phyloP scores from a whole-genome alignment of 352 stramenopile genomes.

The Phytophthora ohioensis region DNA sequence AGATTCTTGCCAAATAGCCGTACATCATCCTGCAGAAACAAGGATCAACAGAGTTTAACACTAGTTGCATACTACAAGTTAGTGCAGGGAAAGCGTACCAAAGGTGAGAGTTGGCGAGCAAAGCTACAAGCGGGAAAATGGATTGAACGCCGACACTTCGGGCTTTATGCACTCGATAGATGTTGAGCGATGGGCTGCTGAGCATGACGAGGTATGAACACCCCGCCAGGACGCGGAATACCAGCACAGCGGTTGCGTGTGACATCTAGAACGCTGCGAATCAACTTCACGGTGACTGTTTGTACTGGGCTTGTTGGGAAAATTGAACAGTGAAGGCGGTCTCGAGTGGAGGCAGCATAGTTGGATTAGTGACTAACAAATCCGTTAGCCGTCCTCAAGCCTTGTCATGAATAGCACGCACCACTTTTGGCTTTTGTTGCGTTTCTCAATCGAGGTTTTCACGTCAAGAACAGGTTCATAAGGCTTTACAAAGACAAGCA shows the following conservation, averaged over 20 bases:
- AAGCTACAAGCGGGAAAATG: constrained; percentile 44
- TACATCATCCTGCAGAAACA: constrained; percentile 48
- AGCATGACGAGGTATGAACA: constrained; percentile 42
- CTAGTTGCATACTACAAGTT: neutral
- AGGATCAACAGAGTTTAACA: neutral
- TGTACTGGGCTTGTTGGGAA: neutral
- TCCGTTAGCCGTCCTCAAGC: constrained; percentile 21
- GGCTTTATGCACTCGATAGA: constrained; percentile 40
- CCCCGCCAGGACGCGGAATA: constrained; percentile 38
- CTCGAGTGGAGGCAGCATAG: neutral
- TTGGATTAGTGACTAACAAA: constrained; percentile 1
- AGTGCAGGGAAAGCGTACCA: constrained; percentile 27
- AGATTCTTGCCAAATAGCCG: constrained; percentile 43
- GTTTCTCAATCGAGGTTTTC: neutral
- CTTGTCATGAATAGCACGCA: constrained; percentile 14
- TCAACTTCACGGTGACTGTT: neutral
- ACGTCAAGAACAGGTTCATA: neutral
- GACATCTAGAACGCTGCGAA: constrained; percentile 22
- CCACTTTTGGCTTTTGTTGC: neutral
- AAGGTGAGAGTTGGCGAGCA: constrained; percentile 47
- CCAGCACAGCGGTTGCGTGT: constrained; percentile 28
- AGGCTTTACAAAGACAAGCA: constrained; percentile 8
- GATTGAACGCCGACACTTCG: constrained; percentile 40
- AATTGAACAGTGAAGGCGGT: constrained; percentile 16
- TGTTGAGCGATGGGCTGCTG: constrained; percentile 38